Evolutionary conservation across 352 stramenopile species (phyloP), one percentile per base, ranked within the genome.

Genomic region (Pythium phragmiticola): DNA sequence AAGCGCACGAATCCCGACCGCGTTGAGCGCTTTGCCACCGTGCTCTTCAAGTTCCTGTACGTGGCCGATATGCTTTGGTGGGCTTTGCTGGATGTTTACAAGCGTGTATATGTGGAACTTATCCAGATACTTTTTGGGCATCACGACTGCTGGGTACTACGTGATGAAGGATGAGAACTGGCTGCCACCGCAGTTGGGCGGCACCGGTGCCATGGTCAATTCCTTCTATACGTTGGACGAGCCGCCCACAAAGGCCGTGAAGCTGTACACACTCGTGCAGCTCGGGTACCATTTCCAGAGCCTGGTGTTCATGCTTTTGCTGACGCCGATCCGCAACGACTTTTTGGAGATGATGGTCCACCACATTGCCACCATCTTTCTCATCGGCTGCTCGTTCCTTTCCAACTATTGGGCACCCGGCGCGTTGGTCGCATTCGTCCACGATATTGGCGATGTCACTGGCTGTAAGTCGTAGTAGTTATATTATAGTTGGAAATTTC

Each of bases 41-140:
- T 90, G 55, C 47, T 88, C n/a, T 90, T 90, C 69, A 90, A 90
- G 65, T 72, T 90, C 43, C 61, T 84, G 26, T 89, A 46, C 39
- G 39, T 46, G 39, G 14, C 37, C 37, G 9, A 12, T 46, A 46
- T 19, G 39, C 39, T 2, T 19, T n/a, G 39, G 16, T 14, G 14
- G 6, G 5, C 17, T 7, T 17, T 46, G 39, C 16, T 46, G 39
- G 14, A 46, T 46, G 34, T 11, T 46, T 3, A 46, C 39, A 2
- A 46, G 16, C 39, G 39, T 8, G 7, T 39, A 13, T 11, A 30
- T 39, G 34, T 39, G 39, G 39, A n/a, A n/a, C 6, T 46, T 46
- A 3, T 16, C 0, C 14, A 46, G 39, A n/a, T 46, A 84, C 70
- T 89, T 84, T 60, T 39, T 74, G 30, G 49, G 26, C 16, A 88